Base-by-base conservation (phyloP, 2,329 filamentous ascomycete species). In the Aspergillus phoenicis region DNA sequence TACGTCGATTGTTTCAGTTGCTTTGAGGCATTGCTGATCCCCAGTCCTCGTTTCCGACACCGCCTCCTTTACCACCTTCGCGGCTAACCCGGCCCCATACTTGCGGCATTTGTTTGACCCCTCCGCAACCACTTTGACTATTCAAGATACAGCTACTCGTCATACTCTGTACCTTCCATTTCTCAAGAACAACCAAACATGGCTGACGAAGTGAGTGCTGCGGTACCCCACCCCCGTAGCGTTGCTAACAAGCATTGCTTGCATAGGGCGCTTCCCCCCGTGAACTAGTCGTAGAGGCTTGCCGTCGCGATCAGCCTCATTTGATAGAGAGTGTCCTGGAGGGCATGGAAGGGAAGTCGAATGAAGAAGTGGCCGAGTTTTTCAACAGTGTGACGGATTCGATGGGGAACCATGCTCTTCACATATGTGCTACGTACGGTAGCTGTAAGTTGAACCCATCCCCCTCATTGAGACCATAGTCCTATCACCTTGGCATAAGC, bases 201-300 rank as follows among this genome's bases (percentile, higher is more conserved):
- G 79, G 73, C 77, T 52, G 78, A 80, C 57, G 78, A 81, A 66
- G 79, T 81, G 68, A 65, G 71, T 64, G 28, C n/a, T 28, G 7
- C 13, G 26, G 7, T 41, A 15, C 33, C 30, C 6, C 22, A 8
- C 17, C 24, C 30, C 17, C 26, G 30, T 24, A 8, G 7, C 20
- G 39, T 33, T 17, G 8, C 60, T 28, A 17, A 52, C 57, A 43
- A 61, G 30, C 30, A 26, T 45, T 54, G 24, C 39, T 47, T 30
- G 52, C 52, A 6, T 70, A 96, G 90, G 95, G 94, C 75, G 94
- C 94, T 69, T 91, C 91, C 62, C 87, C 88, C 51, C 85, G 89
- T 76, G 94, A 98, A 81, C 86, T 91, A 72, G 86, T 98, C 70
- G 87, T 98, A 78, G 94, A 96, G 82, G 91, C 95, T 70, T 96